Evolutionary conservation across 2,329 filamentous ascomycete genomes (phyloP).

Genomic region (Penicillium rolfsii): DNA sequence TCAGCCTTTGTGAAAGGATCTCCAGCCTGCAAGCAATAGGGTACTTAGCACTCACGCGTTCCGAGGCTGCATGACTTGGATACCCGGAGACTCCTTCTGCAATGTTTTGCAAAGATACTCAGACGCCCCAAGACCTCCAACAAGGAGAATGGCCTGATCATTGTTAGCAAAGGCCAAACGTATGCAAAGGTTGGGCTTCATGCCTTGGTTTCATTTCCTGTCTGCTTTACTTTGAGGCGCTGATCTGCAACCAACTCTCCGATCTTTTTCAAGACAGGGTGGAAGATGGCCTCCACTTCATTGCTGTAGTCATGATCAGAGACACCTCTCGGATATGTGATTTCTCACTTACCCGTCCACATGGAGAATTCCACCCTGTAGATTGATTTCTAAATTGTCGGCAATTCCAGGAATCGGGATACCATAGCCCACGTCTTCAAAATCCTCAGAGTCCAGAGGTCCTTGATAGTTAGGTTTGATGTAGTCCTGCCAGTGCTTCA

Average conservation of each 20-base stretch:
- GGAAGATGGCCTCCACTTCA: conserved; percentile 33
- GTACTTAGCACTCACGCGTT: conserved; percentile 27
- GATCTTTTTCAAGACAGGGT: conserved; percentile 33
- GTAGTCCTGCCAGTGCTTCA: conserved; percentile 36
- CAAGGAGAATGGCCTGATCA: conserved; percentile 39
- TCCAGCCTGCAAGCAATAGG: background rate
- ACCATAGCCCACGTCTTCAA: conserved; percentile 21
- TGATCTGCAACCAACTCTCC: conserved; percentile 32
- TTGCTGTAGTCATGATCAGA: conserved; percentile 17
- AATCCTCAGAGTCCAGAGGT: conserved; percentile 27
- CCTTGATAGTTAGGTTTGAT: conserved; percentile 34
- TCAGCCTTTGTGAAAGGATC: background rate
- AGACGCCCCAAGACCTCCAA: conserved; percentile 45
- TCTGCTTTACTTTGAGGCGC: conserved; percentile 9
- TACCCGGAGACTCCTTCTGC: conserved; percentile 24
- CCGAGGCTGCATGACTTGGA: conserved; percentile 40
- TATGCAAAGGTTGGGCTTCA: background rate
- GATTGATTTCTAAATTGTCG: conserved; percentile 25
- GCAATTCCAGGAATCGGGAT: conserved; percentile 29
- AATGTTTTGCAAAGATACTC: conserved; percentile 41
- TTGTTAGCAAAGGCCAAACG: background rate
- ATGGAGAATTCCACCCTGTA: conserved; percentile 21
- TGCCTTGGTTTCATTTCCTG: conserved; percentile 15
- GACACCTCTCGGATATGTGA: background rate
- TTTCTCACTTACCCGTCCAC: conserved; percentile 21